Conservation (phyloP, 2,329 filamentous ascomycete genomes). For the Apiospora malaysiana region DNA sequence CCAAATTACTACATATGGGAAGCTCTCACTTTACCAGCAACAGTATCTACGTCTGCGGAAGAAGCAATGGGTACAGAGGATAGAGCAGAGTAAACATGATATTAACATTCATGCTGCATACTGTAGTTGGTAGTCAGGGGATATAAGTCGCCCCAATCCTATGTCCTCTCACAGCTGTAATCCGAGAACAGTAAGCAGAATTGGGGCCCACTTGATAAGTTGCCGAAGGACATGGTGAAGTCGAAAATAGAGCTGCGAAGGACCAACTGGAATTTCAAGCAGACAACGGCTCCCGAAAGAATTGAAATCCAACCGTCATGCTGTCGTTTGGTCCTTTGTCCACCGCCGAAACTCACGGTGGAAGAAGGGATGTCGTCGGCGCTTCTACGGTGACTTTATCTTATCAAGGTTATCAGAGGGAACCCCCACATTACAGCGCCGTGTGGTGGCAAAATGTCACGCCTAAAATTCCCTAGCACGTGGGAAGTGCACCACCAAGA, state of each 20-base stretch:
- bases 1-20: neutral
- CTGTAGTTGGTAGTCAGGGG: too few relatives aligned
- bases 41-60: too few relatives aligned
- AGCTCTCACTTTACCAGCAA: neutral
- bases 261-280: too few relatives aligned
- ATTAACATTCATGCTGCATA: too few relatives aligned
- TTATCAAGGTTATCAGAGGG: conserved; percentile 8
- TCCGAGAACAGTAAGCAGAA: neutral
- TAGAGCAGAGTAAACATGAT: too few relatives aligned
- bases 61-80: too few relatives aligned
- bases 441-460: neutral
- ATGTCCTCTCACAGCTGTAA: neutral
- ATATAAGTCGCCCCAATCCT: too few relatives aligned
- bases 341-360: neutral
- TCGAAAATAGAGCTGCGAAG: neutral
- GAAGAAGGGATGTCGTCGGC: neutral
- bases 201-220: neutral
- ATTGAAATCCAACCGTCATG: neutral
- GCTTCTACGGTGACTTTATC: neutral
- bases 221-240: neutral
- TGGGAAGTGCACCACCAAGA: neutral
- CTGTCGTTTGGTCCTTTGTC: neutral
- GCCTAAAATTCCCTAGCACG: conserved; percentile 1
- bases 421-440: neutral
- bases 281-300: neutral